phyloP scores from a whole-genome alignment of 371 early-diverging fungal species.

The Blakeslea trispora region DNA sequence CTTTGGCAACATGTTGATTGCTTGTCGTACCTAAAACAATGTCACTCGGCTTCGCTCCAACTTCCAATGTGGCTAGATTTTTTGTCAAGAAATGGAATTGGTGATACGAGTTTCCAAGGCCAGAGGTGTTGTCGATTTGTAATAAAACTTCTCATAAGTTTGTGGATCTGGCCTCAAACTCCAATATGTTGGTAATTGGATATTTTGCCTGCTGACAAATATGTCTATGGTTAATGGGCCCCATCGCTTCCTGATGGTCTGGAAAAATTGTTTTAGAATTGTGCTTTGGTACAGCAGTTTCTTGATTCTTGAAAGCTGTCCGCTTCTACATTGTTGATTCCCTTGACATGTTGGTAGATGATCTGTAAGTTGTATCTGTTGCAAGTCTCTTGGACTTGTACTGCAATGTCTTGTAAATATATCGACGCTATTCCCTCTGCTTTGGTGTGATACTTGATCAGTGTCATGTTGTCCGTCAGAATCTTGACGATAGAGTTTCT shows the following conservation, averaged over 20 bases:
- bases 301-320: conserved; percentile 6
- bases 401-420: no score
- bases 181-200: conserved; percentile 16
- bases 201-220: conserved; percentile 14
- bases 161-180: conserved; percentile 5
- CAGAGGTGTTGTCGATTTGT: neutral
- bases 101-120: neutral
- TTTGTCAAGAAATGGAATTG: conserved; percentile 6
- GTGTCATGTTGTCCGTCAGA: conserved; percentile 18
- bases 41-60: no score
- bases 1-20: no score
- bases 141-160: conserved; percentile 6
- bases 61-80: conserved; percentile 12
- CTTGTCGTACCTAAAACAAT: conserved; percentile 6
- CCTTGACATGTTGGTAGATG: conserved; percentile 18
- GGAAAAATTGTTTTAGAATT: conserved; percentile 11
- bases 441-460: conserved; percentile 12
- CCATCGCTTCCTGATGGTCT: conserved; percentile 11
- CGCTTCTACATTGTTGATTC: conserved; percentile 16
- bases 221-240: conserved; percentile 17
- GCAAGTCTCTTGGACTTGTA: no score
- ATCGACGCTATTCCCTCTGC: neutral
- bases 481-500: conserved; percentile 7
- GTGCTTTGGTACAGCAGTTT: conserved; percentile 19
- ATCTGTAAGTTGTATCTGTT: conserved; percentile 6